Conservation (phyloP, 139 green algal species). For the Micromonas commoda region DNA sequence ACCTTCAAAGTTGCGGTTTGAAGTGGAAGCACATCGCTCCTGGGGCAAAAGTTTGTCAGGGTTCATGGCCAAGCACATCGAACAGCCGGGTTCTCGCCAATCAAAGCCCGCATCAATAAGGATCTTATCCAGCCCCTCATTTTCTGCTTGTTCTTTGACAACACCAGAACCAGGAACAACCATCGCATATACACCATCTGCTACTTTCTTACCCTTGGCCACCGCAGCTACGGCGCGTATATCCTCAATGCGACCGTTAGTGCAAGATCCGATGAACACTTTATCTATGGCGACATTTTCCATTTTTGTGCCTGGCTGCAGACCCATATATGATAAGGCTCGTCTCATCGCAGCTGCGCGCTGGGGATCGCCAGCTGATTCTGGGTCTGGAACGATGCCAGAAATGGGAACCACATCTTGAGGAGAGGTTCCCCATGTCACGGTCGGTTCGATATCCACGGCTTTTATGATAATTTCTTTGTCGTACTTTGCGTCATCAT, state of each 20-base stretch:
- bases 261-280: slow-evolving; percentile 49
- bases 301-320: slow-evolving; percentile 32
- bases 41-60: slow-evolving; percentile 40
- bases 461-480: slow-evolving; percentile 37
- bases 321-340: slow-evolving; percentile 46
- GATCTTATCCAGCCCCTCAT: slow-evolving; percentile 43
- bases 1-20: slow-evolving; percentile 49
- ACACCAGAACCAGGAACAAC: slow-evolving; percentile 44
- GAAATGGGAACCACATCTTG: slow-evolving; percentile 33
- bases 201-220: slow-evolving; percentile 39
- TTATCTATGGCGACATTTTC: slow-evolving; percentile 37
- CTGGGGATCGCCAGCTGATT: slow-evolving; percentile 19
- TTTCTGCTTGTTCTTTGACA: slow-evolving; percentile 44
- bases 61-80: slow-evolving; percentile 50
- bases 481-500: slow-evolving; percentile 38
- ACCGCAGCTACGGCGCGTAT: slow-evolving; percentile 37
- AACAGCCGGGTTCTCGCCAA: slow-evolving; percentile 43
- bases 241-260: slow-evolving; percentile 47
- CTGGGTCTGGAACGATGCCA: slow-evolving; percentile 37
- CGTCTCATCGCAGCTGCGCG: slow-evolving; percentile 36
- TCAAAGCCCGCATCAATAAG: slow-evolving; percentile 48
- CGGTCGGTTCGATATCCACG: slow-evolving; percentile 37
- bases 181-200: slow-evolving; percentile 39
- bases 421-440: slow-evolving; percentile 39
- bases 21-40: slow-evolving; percentile 44